A percentile compares a stretch with the other conserved stretches of the same genome.
These are phyloP conservation scores for Penicillium glabrum DNA, from an alignment of 2,329 filamentous ascomycete species.

Conservation along the genomic window DNA sequence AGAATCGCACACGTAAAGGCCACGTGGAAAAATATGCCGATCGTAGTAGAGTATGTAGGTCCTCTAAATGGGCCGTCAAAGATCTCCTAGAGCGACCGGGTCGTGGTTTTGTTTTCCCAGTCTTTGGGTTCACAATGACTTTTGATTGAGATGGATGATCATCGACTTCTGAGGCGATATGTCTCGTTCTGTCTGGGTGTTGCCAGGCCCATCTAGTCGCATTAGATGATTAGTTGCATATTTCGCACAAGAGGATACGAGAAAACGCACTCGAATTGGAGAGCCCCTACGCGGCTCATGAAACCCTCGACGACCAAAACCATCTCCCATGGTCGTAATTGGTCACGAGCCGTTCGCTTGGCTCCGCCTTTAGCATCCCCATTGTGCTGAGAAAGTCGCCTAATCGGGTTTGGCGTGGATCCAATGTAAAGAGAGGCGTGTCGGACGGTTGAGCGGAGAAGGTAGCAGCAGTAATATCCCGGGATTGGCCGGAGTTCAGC, in stretches of 20 bases:
- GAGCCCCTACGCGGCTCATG: conserved; percentile 77
- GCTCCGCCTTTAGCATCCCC: conserved; percentile 80
- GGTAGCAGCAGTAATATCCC: conserved; percentile 89
- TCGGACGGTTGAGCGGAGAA: conserved; percentile 78
- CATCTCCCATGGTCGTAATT: conserved; percentile 87
- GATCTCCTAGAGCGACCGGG: conserved; percentile 55
- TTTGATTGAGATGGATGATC: conserved; percentile 41
- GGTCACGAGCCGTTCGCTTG: conserved; percentile 66
- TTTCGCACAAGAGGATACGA: neutral
- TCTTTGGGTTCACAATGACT: conserved; percentile 34
- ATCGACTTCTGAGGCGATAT: conserved; percentile 66
- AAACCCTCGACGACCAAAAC: conserved; percentile 83
- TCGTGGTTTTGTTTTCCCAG: conserved; percentile 40
- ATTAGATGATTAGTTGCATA: neutral
- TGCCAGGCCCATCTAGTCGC: conserved; percentile 79
- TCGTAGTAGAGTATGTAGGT: conserved; percentile 76
- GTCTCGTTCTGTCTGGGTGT: conserved; percentile 76
- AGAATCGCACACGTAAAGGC: conserved; percentile 81
- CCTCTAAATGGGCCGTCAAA: conserved; percentile 69
- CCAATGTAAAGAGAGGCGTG: conserved; percentile 77
- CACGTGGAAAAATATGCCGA: conserved; percentile 78
- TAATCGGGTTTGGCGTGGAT: conserved; percentile 82
- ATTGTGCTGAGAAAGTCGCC: conserved; percentile 90
- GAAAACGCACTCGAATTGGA: conserved; percentile 82
- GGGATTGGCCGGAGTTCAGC: conserved; percentile 65